These are phyloP conservation scores for Trametes meyenii DNA, from an alignment of 768 basidiomycete genomes.

Conservation along the genomic window DNA sequence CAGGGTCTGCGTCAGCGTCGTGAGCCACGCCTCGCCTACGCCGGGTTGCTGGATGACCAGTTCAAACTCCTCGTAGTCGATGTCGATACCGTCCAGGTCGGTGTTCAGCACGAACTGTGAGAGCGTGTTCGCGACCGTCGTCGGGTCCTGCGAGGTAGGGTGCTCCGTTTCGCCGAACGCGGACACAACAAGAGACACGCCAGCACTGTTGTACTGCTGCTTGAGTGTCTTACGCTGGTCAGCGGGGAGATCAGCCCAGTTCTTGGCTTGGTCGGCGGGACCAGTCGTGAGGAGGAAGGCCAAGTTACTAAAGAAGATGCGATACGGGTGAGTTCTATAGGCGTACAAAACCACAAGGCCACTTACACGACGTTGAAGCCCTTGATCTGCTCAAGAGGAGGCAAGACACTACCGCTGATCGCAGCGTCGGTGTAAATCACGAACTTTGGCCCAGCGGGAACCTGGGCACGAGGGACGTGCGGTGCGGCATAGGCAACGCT, in stretches of 20 bases:
- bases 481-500: neutral
- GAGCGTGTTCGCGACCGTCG: slow-evolving; percentile 42
- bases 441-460: slow-evolving; percentile 8
- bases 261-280: slow-evolving; percentile 45
- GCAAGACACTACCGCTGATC: neutral
- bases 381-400: slow-evolving; percentile 5
- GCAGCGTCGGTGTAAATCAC: neutral
- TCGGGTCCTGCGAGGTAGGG: slow-evolving; percentile 47
- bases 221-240: slow-evolving; percentile 44
- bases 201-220: slow-evolving; percentile 52
- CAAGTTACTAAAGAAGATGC: slow-evolving; percentile 34
- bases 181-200: slow-evolving; percentile 60
- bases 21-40: slow-evolving; percentile 51
- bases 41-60: slow-evolving; percentile 58
- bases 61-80: slow-evolving; percentile 60
- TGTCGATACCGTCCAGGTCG: slow-evolving; percentile 52
- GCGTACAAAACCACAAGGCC: too few relatives aligned
- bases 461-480: neutral
- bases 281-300: slow-evolving; percentile 47
- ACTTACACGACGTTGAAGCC: slow-evolving; percentile 17
- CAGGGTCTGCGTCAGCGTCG: slow-evolving; percentile 39
- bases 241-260: slow-evolving; percentile 44
- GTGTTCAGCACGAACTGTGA: slow-evolving; percentile 50
- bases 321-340: neutral
- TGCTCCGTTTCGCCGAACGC: slow-evolving; percentile 50